Evolutionary conservation across 306 rosid species (phyloP).

Genomic region (Arachis hypogaea): DNA sequence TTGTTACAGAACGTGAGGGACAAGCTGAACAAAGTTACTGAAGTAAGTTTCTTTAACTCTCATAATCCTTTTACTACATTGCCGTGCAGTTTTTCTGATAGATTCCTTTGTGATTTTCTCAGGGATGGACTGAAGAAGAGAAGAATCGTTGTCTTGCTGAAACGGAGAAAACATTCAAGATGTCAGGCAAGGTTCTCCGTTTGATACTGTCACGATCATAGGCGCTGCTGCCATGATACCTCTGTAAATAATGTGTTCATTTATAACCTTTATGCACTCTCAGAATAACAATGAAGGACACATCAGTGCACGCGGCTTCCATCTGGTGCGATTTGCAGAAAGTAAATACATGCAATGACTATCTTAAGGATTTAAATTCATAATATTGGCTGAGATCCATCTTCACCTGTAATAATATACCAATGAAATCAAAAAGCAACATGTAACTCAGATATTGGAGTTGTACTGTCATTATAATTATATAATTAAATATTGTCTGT

Average conservation of each 20-base stretch:
- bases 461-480: not conserved
- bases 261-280: not conserved
- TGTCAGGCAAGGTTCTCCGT: conserved; percentile 91
- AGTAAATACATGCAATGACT: no score
- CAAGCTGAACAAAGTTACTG: conserved; percentile 86
- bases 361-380: no score
- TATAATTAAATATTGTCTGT: not conserved
- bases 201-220: conserved; percentile 62
- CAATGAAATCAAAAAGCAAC: not conserved
- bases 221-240: not conserved
- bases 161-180: conserved; percentile 89
- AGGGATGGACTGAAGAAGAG: conserved; percentile 95
- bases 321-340: no score
- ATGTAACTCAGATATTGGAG: not conserved
- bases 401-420: not conserved
- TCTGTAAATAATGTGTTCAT: conserved; percentile 16
- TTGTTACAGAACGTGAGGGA: conserved; percentile 89
- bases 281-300: not conserved
- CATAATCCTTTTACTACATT: conserved; percentile 12
- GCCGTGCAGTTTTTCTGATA: conserved; percentile 1
- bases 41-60: conserved; percentile 50
- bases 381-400: no score
- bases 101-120: conserved; percentile 19
- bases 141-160: conserved; percentile 93
- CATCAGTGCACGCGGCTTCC: no score